Conservation (phyloP, 1,284 basidiomycete species). For the Marasmius tenuissimus region DNA sequence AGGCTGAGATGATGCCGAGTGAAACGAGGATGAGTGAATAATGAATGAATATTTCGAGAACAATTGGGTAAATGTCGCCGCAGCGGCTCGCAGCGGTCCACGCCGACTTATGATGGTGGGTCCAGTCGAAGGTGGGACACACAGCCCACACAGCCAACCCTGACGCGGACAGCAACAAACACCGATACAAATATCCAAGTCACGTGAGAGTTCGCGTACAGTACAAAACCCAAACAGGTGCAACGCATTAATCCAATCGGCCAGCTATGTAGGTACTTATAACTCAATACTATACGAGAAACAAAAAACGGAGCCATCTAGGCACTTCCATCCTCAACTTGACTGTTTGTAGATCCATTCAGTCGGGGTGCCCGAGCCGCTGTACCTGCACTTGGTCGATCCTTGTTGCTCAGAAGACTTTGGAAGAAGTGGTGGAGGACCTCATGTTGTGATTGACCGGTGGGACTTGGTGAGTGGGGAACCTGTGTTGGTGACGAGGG, state of each 20-base stretch:
- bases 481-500: slow-evolving; percentile 43
- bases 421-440: slow-evolving; percentile 87
- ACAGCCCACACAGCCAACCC: too few relatives aligned
- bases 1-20: not conserved
- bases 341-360: slow-evolving; percentile 24
- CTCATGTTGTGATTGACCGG: slow-evolving; percentile 74
- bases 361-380: slow-evolving; percentile 18
- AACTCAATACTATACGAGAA: not conserved
- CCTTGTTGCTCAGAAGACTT: slow-evolving; percentile 70
- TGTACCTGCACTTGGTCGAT: slow-evolving; percentile 35
- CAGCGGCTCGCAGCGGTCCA: not conserved
- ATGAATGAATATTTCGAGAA: not conserved
- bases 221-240: not conserved
- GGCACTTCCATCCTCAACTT: slow-evolving; percentile 1
- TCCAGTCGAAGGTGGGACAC: too few relatives aligned
- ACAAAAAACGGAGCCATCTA: not conserved
- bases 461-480: slow-evolving; percentile 44
- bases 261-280: too few relatives aligned
- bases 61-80: not conserved
- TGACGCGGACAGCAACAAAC: too few relatives aligned
- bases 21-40: not conserved
- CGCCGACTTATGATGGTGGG: too few relatives aligned
- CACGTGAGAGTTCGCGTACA: too few relatives aligned
- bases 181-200: too few relatives aligned
- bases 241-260: not conserved